These are phyloP conservation scores for Chaetomidium leptoderma DNA, from an alignment of 495 filamentous ascomycete species.

Conservation along the genomic window DNA sequence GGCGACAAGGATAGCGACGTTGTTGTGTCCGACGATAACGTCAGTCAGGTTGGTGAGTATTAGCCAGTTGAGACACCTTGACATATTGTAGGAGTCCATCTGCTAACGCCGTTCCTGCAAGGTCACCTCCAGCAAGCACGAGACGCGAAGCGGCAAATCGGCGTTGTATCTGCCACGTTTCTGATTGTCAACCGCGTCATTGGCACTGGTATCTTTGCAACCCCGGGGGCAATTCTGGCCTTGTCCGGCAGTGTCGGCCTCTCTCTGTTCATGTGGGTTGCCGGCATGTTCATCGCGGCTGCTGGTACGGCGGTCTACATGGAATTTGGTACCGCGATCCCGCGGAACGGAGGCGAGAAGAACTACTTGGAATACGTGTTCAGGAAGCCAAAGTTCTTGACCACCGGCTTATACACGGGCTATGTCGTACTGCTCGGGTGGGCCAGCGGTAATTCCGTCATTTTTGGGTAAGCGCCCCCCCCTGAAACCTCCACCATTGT, in stretches of 20 bases:
- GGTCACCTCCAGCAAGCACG: constrained; percentile 27
- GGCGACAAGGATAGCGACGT: not conserved
- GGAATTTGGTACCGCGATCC: constrained; percentile 56
- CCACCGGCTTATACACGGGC: constrained; percentile 58
- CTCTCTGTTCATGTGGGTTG: constrained; percentile 61
- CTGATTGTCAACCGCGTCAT: constrained; percentile 60
- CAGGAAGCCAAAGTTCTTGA: constrained; percentile 59
- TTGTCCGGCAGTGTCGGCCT: constrained; percentile 67
- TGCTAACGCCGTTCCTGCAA: not conserved
- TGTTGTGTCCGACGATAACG: not conserved
- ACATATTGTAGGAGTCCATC: not conserved
- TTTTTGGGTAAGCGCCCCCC: constrained; percentile 42
- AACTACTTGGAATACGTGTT: constrained; percentile 67
- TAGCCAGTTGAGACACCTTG: not conserved
- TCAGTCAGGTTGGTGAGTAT: constrained; percentile 12
- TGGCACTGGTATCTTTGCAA: constrained; percentile 76
- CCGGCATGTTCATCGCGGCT: constrained; percentile 57
- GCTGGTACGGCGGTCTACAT: constrained; percentile 62
- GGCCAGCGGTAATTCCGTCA: constrained; percentile 57
- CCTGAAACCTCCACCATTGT: not conserved
- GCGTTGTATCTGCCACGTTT: constrained; percentile 36
- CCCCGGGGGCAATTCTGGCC: constrained; percentile 61
- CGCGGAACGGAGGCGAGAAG: constrained; percentile 56
- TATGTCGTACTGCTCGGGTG: constrained; percentile 56
- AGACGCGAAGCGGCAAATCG: constrained; percentile 37